Percentiles rank a stretch among this genome's conserved stretches.
These are phyloP conservation scores for Globisporangium perplexum DNA, from an alignment of 352 stramenopile species.

Conservation along the genomic window DNA sequence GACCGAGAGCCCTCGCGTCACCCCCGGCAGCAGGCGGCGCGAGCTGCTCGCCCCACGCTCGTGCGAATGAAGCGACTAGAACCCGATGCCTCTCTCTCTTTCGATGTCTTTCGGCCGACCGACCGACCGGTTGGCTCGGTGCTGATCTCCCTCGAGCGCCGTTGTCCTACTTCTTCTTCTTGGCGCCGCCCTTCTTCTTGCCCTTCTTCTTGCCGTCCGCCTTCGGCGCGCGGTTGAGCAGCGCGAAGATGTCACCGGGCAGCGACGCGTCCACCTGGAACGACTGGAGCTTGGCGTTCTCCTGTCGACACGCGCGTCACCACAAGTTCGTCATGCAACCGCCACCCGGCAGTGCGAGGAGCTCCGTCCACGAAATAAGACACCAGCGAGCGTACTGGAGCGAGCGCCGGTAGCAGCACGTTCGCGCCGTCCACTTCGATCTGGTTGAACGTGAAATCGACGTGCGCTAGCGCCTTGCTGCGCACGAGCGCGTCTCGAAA, in stretches of 20 bases:
- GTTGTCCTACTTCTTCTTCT: constrained; percentile 66
- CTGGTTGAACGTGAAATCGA: constrained; percentile 76
- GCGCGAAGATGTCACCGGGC: constrained; percentile 58
- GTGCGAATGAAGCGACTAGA: not conserved
- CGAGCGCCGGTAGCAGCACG: constrained; percentile 50
- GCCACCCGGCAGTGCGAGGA: too few species aligned
- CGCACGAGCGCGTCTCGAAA: constrained; percentile 63
- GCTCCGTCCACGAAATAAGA: not conserved
- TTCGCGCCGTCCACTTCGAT: constrained; percentile 64
- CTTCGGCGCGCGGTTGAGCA: constrained; percentile 66
- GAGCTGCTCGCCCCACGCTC: not conserved
- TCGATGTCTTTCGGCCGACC: too few species aligned
- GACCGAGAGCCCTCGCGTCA: too few species aligned
- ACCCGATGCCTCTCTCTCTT: too few species aligned
- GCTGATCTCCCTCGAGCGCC: too few species aligned
- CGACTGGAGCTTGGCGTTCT: constrained; percentile 57
- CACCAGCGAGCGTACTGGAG: constrained; percentile 28
- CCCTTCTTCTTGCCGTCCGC: constrained; percentile 74
- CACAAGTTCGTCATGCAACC: too few species aligned
- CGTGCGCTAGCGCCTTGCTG: constrained; percentile 59
- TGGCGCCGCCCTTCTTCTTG: constrained; percentile 61
- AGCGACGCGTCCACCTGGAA: constrained; percentile 78
- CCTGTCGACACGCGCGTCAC: constrained; percentile 22
- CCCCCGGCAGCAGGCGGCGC: too few species aligned
- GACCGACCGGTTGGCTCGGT: too few species aligned